Conservation (phyloP, 192 early-diverging fungal genomes). For the Dispira simplex region DNA sequence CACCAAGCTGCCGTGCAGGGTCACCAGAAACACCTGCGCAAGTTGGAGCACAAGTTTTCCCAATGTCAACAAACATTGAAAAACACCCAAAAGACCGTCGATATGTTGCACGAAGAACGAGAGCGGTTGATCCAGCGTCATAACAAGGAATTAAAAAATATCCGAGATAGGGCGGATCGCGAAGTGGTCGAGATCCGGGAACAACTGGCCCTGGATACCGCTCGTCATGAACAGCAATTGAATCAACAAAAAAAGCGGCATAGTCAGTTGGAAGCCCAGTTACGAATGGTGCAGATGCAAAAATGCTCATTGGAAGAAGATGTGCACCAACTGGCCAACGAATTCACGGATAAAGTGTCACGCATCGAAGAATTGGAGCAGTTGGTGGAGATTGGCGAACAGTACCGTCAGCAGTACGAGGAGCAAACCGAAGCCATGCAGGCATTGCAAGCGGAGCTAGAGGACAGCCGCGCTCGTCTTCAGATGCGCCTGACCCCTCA, state of each 20-base stretch:
- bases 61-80: background rate
- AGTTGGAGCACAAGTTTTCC: background rate
- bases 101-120: background rate
- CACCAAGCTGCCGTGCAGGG: background rate
- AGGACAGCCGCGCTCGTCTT: slow-evolving; percentile 8
- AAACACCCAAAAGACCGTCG: slow-evolving; percentile 3
- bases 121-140: background rate
- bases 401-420: slow-evolving; percentile 9
- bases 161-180: background rate
- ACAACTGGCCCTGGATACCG: no score
- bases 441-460: slow-evolving; percentile 7
- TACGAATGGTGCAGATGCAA: slow-evolving; percentile 12
- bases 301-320: background rate
- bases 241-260: background rate
- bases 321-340: slow-evolving; percentile 2
- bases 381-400: slow-evolving; percentile 9
- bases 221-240: background rate
- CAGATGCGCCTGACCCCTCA: slow-evolving; percentile 10
- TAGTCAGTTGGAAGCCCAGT: slow-evolving; percentile 4
- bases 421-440: slow-evolving; percentile 8
- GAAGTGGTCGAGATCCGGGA: background rate
- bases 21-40: background rate
- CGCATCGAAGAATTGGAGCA: slow-evolving; percentile 10
- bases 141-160: background rate
- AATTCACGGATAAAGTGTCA: slow-evolving; percentile 5